Evolutionary conservation across 176 grass and related monocot genomes (phyloP), one percentile per base, ranked within the genome.

Genomic region (Typha latifolia): DNA sequence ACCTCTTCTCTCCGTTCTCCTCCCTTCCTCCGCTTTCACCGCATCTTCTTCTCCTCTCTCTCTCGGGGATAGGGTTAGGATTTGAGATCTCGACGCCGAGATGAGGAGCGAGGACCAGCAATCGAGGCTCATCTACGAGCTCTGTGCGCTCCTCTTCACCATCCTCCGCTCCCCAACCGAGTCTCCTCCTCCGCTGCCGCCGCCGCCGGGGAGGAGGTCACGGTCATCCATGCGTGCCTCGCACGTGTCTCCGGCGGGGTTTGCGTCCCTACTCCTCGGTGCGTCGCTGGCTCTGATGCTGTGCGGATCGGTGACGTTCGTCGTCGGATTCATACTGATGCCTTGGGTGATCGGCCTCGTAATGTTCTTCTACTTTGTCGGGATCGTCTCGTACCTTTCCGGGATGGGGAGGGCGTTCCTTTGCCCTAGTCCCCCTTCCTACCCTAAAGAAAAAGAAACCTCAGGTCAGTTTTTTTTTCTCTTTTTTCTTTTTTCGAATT

Each of bases 241-340:
- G 29, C 69, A 56, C 47, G 81, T 97, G 31, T 81, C 93, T 27
- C 80, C 88, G 47, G 85, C 80, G 0, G 88, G 80, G 32, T 53
- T 92, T 47, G 88, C 83, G 12, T 86, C 88, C 43, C 90, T 92
- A 74, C 75, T 92, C 19, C 79, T 97, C 1, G 93, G 93, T 8
- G 83, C 75, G 49, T 97, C 88, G 49, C 74, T 97, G 62, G 81
- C 93, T 20, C 82, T 97, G 32, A 97, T 97, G 88, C 51, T 97
- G 32, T 92, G 85, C 61, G 93, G 93, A 11, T 92, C 81, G 0
- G 69, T 97, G 16, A 86, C 85, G 70, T 97, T 97, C 80, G 80
- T 97, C 80, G 77, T 97, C 12, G 93, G 88, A 0, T 97, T 97
- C 93, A 86, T 97, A 67, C 83, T 97, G 68, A 92, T 97, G 88